Evolutionary conservation across 768 basidiomycete genomes (phyloP).

Genomic region (Boletales sp.): DNA sequence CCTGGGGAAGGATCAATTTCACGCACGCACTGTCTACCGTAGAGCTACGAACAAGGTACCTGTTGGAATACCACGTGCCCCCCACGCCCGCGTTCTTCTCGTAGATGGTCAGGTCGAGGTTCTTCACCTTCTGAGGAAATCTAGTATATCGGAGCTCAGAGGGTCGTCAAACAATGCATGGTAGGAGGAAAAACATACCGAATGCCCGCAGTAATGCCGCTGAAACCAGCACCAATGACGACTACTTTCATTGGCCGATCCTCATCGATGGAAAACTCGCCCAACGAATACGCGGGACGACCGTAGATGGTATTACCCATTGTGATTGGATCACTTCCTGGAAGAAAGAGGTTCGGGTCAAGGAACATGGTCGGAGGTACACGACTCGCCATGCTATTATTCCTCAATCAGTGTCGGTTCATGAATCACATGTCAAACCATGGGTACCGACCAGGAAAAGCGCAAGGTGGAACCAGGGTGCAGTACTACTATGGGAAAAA

Average conservation of each 20-base stretch:
- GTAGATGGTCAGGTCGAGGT: conserved; percentile 54
- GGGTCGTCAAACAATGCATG: background rate
- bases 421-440: no score
- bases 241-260: conserved; percentile 51
- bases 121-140: conserved; percentile 50
- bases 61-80: conserved; percentile 59
- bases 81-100: conserved; percentile 59
- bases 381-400: no score
- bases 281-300: conserved; percentile 24
- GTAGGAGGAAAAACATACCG: conserved; percentile 31
- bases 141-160: conserved; percentile 22
- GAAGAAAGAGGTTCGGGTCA: no score
- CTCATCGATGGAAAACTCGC: conserved; percentile 50
- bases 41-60: conserved; percentile 42
- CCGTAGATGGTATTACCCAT: no score
- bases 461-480: no score
- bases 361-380: no score
- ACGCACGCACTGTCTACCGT: no score
- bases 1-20: conserved; percentile 25
- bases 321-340: no score
- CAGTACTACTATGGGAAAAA: no score
- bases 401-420: no score
- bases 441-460: no score
- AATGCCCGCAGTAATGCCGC: conserved; percentile 57
- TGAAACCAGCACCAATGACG: conserved; percentile 56